phyloP scores from a whole-genome alignment of 768 basidiomycete species.

The Wakefieldia striispora region DNA sequence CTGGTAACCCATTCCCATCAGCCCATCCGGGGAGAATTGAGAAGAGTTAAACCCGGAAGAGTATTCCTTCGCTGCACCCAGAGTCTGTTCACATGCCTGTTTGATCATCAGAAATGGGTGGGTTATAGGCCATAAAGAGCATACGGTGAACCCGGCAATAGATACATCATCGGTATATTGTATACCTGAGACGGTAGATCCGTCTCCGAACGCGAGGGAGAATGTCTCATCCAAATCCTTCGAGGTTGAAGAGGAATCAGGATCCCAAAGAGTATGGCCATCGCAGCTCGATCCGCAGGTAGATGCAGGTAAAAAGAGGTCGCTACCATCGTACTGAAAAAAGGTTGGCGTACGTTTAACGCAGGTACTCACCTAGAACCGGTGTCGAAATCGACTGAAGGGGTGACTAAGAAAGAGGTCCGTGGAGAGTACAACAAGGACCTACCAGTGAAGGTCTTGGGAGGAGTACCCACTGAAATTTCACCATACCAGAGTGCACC shows the following conservation, averaged over 20 bases:
- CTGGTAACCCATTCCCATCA: conserved; percentile 44
- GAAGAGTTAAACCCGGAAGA: too few relatives aligned
- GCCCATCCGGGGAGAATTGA: conserved; percentile 18
- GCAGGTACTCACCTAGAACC: conserved; percentile 18
- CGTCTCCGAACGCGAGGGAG: not conserved
- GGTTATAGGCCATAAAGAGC: not conserved
- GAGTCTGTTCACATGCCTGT: conserved; percentile 15
- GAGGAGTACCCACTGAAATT: conserved; percentile 4
- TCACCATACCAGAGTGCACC: conserved; percentile 2
- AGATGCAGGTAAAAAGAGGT: conserved; percentile 28
- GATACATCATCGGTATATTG: conserved; percentile 11
- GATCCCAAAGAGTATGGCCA: conserved; percentile 31
- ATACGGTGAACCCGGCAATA: conserved; percentile 11
- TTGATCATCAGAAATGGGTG: not conserved
- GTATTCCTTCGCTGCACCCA: conserved; percentile 17
- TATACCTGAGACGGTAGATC: conserved; percentile 2
- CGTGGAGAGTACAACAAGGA: too few relatives aligned
- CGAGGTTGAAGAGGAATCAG: conserved; percentile 15
- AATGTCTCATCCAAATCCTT: conserved; percentile 1
- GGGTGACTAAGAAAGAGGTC: not conserved
- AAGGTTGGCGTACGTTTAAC: not conserved
- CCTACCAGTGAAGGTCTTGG: conserved; percentile 7
- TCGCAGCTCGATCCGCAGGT: conserved; percentile 25
- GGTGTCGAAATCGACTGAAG: conserved; percentile 28
- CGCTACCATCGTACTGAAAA: conserved; percentile 23